A percentile compares a stretch with the other conserved stretches of the same genome.
These are phyloP conservation scores for Mercurialis annua DNA, from an alignment of 345 rosid genomes.

Conservation along the genomic window DNA sequence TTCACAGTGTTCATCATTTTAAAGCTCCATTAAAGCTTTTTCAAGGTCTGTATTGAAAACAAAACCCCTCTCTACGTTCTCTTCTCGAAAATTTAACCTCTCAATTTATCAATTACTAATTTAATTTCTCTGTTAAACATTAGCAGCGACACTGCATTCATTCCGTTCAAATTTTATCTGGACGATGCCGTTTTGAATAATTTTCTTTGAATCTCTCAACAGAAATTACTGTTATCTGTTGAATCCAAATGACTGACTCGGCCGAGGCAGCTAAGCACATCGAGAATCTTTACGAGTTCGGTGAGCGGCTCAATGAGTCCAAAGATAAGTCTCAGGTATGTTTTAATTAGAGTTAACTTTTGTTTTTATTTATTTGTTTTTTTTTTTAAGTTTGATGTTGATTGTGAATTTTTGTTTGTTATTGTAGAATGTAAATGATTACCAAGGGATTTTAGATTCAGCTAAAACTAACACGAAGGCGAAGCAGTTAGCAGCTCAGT, in stretches of 20 bases:
- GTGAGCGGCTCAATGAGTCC: slow-evolving; percentile 87
- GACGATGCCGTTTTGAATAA: neutral
- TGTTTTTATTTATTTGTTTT: neutral
- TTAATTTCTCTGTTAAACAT: too few relatives aligned
- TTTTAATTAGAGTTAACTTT: too few relatives aligned
- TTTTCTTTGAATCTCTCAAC: slow-evolving; percentile 3
- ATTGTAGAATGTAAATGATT: slow-evolving; percentile 72
- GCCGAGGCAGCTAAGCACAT: slow-evolving; percentile 70
- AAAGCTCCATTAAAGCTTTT: too few relatives aligned
- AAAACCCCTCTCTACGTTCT: neutral
- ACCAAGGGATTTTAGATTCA: slow-evolving; percentile 77
- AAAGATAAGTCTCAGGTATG: slow-evolving; percentile 92
- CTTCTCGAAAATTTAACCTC: neutral
- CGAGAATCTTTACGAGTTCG: slow-evolving; percentile 96
- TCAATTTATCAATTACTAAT: neutral
- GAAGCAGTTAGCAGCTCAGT: slow-evolving; percentile 94
- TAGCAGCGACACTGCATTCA: neutral
- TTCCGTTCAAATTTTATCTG: neutral
- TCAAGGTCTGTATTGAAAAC: too few relatives aligned
- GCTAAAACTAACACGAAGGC: slow-evolving; percentile 76
- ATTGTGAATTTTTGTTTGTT: neutral
- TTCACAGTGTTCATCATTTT: slow-evolving; percentile 1
- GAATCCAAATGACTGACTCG: slow-evolving; percentile 51
- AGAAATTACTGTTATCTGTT: neutral
- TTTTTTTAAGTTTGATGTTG: neutral